These are phyloP conservation scores for Penicillium sclerotiorum DNA, from an alignment of 2,329 filamentous ascomycete species.

Conservation along the genomic window DNA sequence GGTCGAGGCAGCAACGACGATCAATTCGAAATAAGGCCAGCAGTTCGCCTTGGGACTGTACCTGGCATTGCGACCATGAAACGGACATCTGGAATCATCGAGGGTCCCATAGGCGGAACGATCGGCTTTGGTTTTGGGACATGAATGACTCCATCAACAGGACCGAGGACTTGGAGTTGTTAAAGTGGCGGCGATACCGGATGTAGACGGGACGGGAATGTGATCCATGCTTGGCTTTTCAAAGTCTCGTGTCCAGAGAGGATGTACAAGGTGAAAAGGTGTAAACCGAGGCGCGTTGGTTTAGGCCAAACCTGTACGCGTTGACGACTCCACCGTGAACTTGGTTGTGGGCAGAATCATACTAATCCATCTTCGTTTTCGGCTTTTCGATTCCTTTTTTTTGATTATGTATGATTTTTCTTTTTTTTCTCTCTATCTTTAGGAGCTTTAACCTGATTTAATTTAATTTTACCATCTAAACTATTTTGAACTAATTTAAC, in stretches of 20 bases:
- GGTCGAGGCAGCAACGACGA: neutral
- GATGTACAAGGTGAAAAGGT: neutral
- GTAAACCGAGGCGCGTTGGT: neutral
- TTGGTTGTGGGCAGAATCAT: constrained; percentile 13
- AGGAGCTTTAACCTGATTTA: neutral
- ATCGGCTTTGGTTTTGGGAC: constrained; percentile 7
- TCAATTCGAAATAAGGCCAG: constrained; percentile 19
- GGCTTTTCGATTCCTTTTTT: too few species aligned
- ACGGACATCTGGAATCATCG: too few species aligned
- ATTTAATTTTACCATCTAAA: neutral
- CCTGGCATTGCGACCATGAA: constrained; percentile 22
- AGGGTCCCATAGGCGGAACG: constrained; percentile 13
- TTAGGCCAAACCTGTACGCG: constrained; percentile 7
- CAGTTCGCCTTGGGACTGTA: constrained; percentile 17
- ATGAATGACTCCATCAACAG: constrained; percentile 3
- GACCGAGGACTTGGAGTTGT: constrained; percentile 1
- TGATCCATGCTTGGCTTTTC: constrained; percentile 2
- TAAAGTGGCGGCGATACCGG: constrained; percentile 8
- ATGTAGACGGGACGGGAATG: constrained; percentile 13
- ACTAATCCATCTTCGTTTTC: too few species aligned
- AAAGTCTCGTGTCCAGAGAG: neutral
- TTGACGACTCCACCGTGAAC: constrained; percentile 13
- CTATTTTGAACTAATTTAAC: too few species aligned
- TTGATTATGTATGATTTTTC: neutral
- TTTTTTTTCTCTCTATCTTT: neutral